Percentiles rank a stretch among this genome's conserved stretches.
Evolutionary conservation across 2,329 filamentous ascomycete genomes (phyloP).

Genomic region (Penicillium crustosum): DNA sequence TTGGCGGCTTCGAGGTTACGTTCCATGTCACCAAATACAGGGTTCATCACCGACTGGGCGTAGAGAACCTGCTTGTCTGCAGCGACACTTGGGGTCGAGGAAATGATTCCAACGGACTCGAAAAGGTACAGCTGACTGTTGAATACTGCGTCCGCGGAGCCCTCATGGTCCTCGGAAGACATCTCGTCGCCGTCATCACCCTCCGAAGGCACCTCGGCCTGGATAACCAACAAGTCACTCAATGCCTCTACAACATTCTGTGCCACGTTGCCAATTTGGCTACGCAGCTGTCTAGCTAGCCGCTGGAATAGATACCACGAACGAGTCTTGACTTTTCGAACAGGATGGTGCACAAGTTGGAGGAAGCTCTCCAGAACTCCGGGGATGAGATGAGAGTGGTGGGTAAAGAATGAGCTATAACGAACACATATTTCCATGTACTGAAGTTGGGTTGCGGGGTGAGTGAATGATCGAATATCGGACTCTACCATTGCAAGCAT

Average conservation of each 20-base stretch:
- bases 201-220: conserved; percentile 79
- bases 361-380: conserved; percentile 90
- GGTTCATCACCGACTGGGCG: conserved; percentile 81
- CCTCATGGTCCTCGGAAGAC: conserved; percentile 89
- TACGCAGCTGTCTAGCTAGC: conserved; percentile 82
- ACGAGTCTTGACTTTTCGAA: conserved; percentile 80
- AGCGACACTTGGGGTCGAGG: conserved; percentile 74
- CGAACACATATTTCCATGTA: conserved; percentile 99
- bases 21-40: conserved; percentile 87
- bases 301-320: conserved; percentile 98
- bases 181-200: conserved; percentile 82
- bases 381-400: conserved; percentile 75
- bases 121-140: conserved; percentile 90
- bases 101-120: conserved; percentile 89
- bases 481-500: conserved; percentile 95
- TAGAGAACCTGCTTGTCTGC: conserved; percentile 84
- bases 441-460: conserved; percentile 88
- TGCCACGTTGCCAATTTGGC: conserved; percentile 82
- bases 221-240: conserved; percentile 82
- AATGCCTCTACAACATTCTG: conserved; percentile 90
- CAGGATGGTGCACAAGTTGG: conserved; percentile 80
- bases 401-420: conserved; percentile 90
- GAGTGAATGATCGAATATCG: conserved; percentile 78
- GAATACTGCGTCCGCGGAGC: conserved; percentile 87
- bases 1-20: conserved; percentile 73